Evolutionary conservation across 208 protist genomes (phyloP).

Genomic region (Wallacemonas sp.): DNA sequence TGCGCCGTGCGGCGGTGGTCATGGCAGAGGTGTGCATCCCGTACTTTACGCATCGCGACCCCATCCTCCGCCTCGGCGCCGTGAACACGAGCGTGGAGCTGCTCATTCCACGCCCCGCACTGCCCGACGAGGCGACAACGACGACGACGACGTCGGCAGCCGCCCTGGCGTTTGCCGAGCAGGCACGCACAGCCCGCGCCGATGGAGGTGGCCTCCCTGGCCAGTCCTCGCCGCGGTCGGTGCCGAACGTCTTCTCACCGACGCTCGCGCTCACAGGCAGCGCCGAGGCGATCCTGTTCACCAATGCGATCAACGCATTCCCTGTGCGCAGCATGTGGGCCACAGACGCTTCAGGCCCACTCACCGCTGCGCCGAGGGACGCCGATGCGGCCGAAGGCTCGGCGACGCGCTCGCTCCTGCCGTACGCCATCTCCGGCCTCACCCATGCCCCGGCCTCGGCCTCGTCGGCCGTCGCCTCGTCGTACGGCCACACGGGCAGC

Average conservation of each 20-base stretch:
- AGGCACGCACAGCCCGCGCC: too few species aligned
- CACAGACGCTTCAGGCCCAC: background rate
- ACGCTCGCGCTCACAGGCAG: constrained; percentile 1
- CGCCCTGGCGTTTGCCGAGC: too few species aligned
- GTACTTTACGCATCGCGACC: constrained; percentile 66
- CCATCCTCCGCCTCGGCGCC: constrained; percentile 56
- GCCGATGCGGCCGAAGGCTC: background rate
- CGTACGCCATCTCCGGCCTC: background rate
- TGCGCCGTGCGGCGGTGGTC: constrained; percentile 57
- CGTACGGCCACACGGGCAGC: background rate
- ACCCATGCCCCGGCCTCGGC: background rate
- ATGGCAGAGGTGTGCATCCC: constrained; percentile 72
- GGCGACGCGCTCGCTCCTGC: background rate
- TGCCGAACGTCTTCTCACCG: background rate
- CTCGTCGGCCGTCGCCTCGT: background rate
- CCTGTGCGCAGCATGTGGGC: background rate
- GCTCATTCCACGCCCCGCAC: constrained; percentile 35
- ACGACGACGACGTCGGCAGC: background rate
- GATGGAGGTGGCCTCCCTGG: too few species aligned
- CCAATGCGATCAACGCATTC: constrained; percentile 1
- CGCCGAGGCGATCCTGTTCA: constrained; percentile 3
- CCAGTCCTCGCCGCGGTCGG: background rate
- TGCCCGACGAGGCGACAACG: background rate
- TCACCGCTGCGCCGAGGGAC: background rate
- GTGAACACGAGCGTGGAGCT: constrained; percentile 61